Conservation (phyloP, 176 grass and related monocot species). For the Triticum dicoccoides region DNA sequence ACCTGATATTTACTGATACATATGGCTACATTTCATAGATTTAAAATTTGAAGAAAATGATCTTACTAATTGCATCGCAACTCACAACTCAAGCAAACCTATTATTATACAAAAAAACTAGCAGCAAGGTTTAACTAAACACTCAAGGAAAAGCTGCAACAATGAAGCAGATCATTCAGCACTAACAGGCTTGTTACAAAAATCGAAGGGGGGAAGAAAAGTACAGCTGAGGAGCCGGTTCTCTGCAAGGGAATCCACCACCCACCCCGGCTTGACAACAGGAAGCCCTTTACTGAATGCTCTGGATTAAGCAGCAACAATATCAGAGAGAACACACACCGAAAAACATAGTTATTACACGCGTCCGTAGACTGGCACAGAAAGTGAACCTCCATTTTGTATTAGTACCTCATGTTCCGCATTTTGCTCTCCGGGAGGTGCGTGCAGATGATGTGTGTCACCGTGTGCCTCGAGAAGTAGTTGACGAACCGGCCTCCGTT, state of each 20-base stretch:
- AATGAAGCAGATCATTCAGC: slow-evolving; percentile 26
- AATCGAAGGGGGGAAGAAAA: slow-evolving; percentile 21
- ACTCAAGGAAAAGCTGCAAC: neutral
- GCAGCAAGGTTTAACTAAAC: neutral
- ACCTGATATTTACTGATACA: neutral
- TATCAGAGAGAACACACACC: neutral
- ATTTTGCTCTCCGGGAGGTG: slow-evolving; percentile 83
- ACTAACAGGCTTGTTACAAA: neutral
- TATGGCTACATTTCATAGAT: neutral
- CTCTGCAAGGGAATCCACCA: slow-evolving; percentile 76
- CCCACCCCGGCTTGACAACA: slow-evolving; percentile 86
- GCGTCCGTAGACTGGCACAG: neutral
- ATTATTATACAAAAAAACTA: neutral
- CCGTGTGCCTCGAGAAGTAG: slow-evolving; percentile 84
- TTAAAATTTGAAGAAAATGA: neutral
- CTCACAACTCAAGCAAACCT: neutral
- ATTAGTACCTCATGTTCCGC: slow-evolving; percentile 68
- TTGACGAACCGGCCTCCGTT: slow-evolving; percentile 84
- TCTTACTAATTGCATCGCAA: neutral
- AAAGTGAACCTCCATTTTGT: neutral
- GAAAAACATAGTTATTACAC: neutral
- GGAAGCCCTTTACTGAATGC: slow-evolving; percentile 76
- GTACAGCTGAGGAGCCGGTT: slow-evolving; percentile 78
- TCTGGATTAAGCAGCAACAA: slow-evolving; percentile 40
- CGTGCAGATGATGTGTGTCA: slow-evolving; percentile 78